Base-by-base conservation (phyloP, 257 asterid genomes). In the Buddleja alternifolia region DNA sequence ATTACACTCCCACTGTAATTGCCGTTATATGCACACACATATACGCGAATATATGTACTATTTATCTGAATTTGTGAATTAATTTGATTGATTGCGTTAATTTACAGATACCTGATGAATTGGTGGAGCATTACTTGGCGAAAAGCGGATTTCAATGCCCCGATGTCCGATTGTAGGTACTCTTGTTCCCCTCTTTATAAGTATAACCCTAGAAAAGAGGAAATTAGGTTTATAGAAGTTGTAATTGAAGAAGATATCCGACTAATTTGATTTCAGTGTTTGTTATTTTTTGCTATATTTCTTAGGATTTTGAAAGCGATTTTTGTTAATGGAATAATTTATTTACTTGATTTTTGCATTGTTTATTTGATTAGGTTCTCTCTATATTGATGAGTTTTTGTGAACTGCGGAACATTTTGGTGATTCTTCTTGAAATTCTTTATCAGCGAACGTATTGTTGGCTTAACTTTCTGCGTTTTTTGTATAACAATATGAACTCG, bases 81-180 rank as follows among this genome's bases (percentile, higher is more conserved):
- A 32, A 10, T 21, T 20, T 46, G 3, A 36, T 0, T 36, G 16
- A 61, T 55, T 56, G 0, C 59, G 10, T 72, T 48, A 39, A 54
- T 64, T 50, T 53, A 12, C 85, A 93, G 98, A 93, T 93, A 21
- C 98, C 98, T 21, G 98, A 93, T 80, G 98, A 93, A 85, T 78
- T 93, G 75, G 97, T 93, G 75, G 98, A 93, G 80, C 96, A 88
- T 81, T 93, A 90, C 88, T 72, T 93, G 88, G 95, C 88, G 1
- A 93, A 90, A 73, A 88, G 96, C 64, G 99, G 99, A 25, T 93
- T 93, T 70, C 99, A 90, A 54, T 90, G 97, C 60, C 99, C 98
- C 40, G 99, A 93, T 82, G 88, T 87, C 71, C 91, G 99, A 84
- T 75, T 93, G 99, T 93, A 86, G 84, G 94, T 84, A 75, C 63